Evolutionary conservation across 345 rosid genomes (phyloP), one percentile per base, ranked within the genome.

Genomic region (Corchorus olitorius): DNA sequence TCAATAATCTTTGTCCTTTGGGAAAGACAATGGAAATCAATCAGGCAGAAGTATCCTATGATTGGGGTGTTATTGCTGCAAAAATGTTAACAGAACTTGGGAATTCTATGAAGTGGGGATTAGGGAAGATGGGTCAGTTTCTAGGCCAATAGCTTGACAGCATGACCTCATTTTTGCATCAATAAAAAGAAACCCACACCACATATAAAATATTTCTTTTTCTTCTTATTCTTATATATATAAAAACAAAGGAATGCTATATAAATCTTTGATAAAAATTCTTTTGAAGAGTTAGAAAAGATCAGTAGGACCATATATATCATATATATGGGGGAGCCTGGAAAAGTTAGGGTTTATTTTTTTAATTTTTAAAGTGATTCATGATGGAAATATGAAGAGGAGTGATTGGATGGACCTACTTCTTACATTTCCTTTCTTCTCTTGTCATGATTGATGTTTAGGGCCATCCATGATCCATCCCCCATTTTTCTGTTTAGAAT

Each of bases 101-200:
- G 17, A 7, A 34, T 50, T 34, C 16, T 55, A 16, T 39, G 43
- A 3, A 6, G 61, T 16, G 74, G 46, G 48, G 48, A 27, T 70
- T 53, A 70, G 62, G 74, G 74, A 61, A 54, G 17, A 53, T 70
- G 74, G 73, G 61, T 53, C 49, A 70, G 46, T 34, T 53, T 70
- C 27, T 16, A 70, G 60, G 27, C 61, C 33, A 70, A 70, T 8
- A 13, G 45, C 27, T 53, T 52, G 48, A 53, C 61, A 52, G 61
- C 74, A 53, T 70, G 74, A 70, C 74, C 33, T 53, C 61, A 70
- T 53, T 16, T 53, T 70, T 53, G 61, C 74, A 52, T 70, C 74
- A 52, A 53, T 53, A 53, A 70, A 9, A 53, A 4, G 2, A 70
- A 10, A 52, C 13, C 39, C 6, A 41, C 2, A 39, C 39, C 6